These are phyloP conservation scores for Ulota crispa DNA, from an alignment of 225 moss, liverwort and hornwort genomes.

Conservation along the genomic window DNA sequence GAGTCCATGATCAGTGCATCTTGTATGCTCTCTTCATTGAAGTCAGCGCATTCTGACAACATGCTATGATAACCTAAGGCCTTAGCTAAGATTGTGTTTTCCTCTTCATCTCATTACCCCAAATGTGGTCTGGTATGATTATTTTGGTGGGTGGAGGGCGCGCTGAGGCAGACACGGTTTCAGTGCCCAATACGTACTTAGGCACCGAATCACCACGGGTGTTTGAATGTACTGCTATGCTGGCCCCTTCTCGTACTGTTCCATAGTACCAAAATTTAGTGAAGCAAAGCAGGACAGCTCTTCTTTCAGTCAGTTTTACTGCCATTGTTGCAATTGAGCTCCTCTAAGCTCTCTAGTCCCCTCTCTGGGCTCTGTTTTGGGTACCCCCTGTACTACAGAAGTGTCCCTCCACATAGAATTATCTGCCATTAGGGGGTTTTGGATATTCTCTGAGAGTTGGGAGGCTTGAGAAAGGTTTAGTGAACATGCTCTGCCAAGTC, in stretches of 20 bases:
- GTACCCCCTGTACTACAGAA: background rate
- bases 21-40: background rate
- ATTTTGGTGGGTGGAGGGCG: constrained; percentile 20
- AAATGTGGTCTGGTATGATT: constrained; percentile 18
- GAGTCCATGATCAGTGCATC: background rate
- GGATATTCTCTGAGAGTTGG: background rate
- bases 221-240: constrained; percentile 32
- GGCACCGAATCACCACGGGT: constrained; percentile 38
- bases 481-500: background rate
- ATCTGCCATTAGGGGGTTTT: background rate
- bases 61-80: no score
- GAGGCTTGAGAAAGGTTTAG: background rate
- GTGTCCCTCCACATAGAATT: background rate
- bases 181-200: constrained; percentile 31
- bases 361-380: background rate
- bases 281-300: constrained; percentile 18
- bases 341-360: background rate
- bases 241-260: constrained; percentile 18
- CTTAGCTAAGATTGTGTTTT: background rate
- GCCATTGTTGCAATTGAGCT: background rate
- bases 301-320: background rate
- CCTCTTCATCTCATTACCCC: background rate
- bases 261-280: constrained; percentile 31
- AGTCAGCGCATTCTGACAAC: background rate
- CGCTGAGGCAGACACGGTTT: constrained; percentile 34